Conservation (phyloP, 345 rosid genomes). For the Bruguiera sexangula region DNA sequence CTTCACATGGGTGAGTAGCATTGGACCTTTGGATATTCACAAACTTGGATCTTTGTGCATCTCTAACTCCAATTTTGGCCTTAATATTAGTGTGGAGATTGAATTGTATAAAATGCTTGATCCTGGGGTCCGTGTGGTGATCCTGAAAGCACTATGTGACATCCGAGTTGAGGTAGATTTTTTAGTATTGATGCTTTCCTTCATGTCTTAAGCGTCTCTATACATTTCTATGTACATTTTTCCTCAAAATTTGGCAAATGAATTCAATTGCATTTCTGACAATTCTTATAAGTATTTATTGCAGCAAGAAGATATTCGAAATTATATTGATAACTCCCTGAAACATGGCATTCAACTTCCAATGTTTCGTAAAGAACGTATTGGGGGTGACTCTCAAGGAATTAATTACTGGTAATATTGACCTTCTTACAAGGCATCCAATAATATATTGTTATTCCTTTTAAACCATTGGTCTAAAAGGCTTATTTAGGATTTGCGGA, state of each 20-base stretch:
- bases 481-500: neutral
- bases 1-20: conserved; percentile 87
- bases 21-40: conserved; percentile 18
- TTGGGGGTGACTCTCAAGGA: conserved; percentile 96
- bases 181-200: neutral
- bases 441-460: conserved; percentile 5
- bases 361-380: conserved; percentile 81
- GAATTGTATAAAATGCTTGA: conserved; percentile 83
- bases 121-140: conserved; percentile 91
- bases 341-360: conserved; percentile 83
- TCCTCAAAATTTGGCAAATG: neutral
- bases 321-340: conserved; percentile 82
- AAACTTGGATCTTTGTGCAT: conserved; percentile 10
- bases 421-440: conserved; percentile 14
- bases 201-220: neutral
- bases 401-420: conserved; percentile 72
- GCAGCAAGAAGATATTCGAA: conserved; percentile 97
- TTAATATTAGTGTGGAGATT: conserved; percentile 62
- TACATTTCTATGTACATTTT: neutral
- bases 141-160: conserved; percentile 93
- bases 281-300: conserved; percentile 5
- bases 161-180: conserved; percentile 81
- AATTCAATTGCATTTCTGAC: neutral
- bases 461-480: neutral
- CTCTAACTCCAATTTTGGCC: conserved; percentile 24